Evolutionary conservation across 768 basidiomycete species (phyloP), one percentile per base, ranked within the genome.

Genomic region (Podaxis sp.): DNA sequence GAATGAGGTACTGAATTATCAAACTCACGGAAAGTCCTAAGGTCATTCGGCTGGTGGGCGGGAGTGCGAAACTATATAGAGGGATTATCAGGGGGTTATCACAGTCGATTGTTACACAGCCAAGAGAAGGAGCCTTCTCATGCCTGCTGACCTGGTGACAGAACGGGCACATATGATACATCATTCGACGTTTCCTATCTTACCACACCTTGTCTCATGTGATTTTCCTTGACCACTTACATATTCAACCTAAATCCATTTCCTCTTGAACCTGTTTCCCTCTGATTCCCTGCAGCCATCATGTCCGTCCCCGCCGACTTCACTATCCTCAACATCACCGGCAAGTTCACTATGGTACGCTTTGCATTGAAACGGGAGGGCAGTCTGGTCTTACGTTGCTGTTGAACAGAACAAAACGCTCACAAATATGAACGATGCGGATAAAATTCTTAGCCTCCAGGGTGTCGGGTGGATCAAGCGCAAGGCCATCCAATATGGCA

Each of bases 381-480:
- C 33, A n/a, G n/a, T 50, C 15, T 15, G 40, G 19, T 19, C 17
- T 55, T 37, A 40, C 29, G 17, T 19, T 24, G 36, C 43, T 19
- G 12, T 19, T 40, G 9, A 38, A 13, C 63, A 92, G 91, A 91
- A 89, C 78, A 91, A 88, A 73, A 49, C 76, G 1, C 79, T 91
- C 57, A 88, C 86, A 43, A 89, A 87, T 66, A 67, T 70, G 36
- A 64, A 66, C 33, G 61, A 62, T 11, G 79, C 80, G 4, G 90
- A 91, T 57, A 78, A 78, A 27, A 86, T 93, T 64, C 84, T 93
- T 46, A 70, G 72, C 36, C 76, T 88, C 2, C 91, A 93, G 71
- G 91, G 91, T 55, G 80, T 93, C 36, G 71, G 86, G 37, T 93
- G 91, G 91, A 63, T 86, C 51, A 88, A 78, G 66, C 84, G 91